A percentile compares a stretch with the other conserved stretches of the same genome.
phyloP scores from a whole-genome alignment of 371 early-diverging fungal species.

The Mucor mucedo region DNA sequence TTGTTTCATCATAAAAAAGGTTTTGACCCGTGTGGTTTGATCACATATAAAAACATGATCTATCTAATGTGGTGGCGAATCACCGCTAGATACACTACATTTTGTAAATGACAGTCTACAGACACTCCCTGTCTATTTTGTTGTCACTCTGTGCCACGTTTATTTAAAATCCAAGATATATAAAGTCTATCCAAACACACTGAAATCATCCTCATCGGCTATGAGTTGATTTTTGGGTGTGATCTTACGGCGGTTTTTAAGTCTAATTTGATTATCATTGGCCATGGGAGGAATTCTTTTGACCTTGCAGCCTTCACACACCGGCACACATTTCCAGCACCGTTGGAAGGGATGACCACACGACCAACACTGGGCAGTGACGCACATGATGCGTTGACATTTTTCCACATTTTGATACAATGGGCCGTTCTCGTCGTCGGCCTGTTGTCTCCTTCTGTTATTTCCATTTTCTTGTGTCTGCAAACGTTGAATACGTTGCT shows the following conservation, averaged over 20 bases:
- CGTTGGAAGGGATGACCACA: slow-evolving; percentile 33
- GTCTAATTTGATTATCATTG: slow-evolving; percentile 33
- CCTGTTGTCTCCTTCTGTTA: not conserved
- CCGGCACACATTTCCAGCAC: slow-evolving; percentile 39
- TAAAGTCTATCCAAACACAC: slow-evolving; percentile 36
- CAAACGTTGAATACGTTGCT: slow-evolving; percentile 19
- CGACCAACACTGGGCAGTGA: slow-evolving; percentile 36
- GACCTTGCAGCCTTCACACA: slow-evolving; percentile 34
- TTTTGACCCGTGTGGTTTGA: too few relatives aligned
- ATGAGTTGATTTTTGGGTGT: not conserved
- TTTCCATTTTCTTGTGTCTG: slow-evolving; percentile 7
- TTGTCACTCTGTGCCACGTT: too few relatives aligned
- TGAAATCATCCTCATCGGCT: slow-evolving; percentile 34
- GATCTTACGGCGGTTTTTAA: slow-evolving; percentile 10
- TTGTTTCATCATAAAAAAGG: too few relatives aligned
- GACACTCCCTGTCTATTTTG: too few relatives aligned
- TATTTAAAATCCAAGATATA: not conserved
- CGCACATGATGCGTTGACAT: slow-evolving; percentile 33
- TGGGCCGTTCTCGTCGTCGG: not conserved
- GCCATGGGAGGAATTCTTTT: slow-evolving; percentile 44
- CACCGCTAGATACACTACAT: too few relatives aligned
- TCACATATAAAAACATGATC: too few relatives aligned
- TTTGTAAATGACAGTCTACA: too few relatives aligned
- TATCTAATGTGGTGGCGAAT: too few relatives aligned
- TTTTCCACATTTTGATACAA: not conserved